These are phyloP conservation scores for Mycena kentingensis DNA, from an alignment of 768 basidiomycete genomes.

Conservation along the genomic window DNA sequence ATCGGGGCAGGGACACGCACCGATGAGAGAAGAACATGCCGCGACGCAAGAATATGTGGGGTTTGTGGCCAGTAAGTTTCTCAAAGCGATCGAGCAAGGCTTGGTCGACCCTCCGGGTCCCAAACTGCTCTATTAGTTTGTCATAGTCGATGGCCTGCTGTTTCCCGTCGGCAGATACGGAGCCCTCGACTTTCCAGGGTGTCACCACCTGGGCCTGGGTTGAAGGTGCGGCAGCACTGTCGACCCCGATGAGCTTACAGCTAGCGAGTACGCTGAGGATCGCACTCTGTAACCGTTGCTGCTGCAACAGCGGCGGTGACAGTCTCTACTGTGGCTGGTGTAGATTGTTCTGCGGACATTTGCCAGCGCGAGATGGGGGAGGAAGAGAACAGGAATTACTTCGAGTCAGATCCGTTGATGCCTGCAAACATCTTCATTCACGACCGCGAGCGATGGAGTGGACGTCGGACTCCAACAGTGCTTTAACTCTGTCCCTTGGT, in stretches of 20 bases:
- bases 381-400: slow-evolving; percentile 3
- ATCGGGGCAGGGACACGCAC: slow-evolving; percentile 43
- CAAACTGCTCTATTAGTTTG: slow-evolving; percentile 92
- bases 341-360: slow-evolving; percentile 27
- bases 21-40: slow-evolving; percentile 99
- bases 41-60: slow-evolving; percentile 85
- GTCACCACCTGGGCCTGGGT: slow-evolving; percentile 77
- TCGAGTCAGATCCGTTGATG: slow-evolving; percentile 13
- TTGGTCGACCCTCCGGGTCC: slow-evolving; percentile 78
- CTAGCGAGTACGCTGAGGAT: slow-evolving; percentile 12
- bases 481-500: slow-evolving; percentile 73
- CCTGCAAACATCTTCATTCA: not conserved
- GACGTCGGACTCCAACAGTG: slow-evolving; percentile 52
- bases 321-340: slow-evolving; percentile 27
- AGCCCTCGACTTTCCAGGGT: slow-evolving; percentile 97
- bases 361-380: not conserved
- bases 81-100: slow-evolving; percentile 88
- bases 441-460: slow-evolving; percentile 56
- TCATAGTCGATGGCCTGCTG: slow-evolving; percentile 96
- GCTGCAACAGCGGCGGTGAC: slow-evolving; percentile 30
- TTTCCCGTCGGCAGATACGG: slow-evolving; percentile 83
- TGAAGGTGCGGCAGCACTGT: slow-evolving; percentile 6
- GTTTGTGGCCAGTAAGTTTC: slow-evolving; percentile 81
- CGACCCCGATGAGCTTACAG: slow-evolving; percentile 20
- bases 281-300: slow-evolving; percentile 33